Evolutionary conservation across 108 stramenopile genomes (phyloP).

Genomic region (Skeletonema grethae): DNA sequence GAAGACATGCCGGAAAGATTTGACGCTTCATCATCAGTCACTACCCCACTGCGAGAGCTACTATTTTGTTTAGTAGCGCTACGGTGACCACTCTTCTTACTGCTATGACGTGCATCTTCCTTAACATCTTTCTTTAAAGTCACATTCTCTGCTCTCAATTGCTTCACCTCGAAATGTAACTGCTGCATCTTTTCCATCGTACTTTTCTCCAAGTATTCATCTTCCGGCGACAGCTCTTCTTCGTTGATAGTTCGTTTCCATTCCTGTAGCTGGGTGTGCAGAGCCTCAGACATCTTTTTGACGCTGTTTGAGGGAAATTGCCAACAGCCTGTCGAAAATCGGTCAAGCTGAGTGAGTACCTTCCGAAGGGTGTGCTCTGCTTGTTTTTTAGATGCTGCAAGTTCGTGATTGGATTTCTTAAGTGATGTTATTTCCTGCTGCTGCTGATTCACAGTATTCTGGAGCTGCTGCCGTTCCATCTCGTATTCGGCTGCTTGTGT

Average conservation of each 20-base stretch:
- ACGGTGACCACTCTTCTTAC: not conserved
- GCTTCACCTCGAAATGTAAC: slow-evolving; percentile 34
- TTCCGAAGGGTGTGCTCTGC: not conserved
- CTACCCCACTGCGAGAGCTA: not conserved
- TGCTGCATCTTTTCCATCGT: slow-evolving; percentile 42
- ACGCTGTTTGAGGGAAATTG: slow-evolving; percentile 36
- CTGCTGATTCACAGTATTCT: not conserved
- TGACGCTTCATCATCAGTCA: not conserved
- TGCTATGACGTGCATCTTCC: not conserved
- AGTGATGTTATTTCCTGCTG: not conserved
- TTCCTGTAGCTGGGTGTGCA: slow-evolving; percentile 37
- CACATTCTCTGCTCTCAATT: slow-evolving; percentile 22
- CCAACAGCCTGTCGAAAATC: slow-evolving; percentile 36
- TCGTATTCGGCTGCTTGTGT: not conserved
- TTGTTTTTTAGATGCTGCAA: slow-evolving; percentile 10
- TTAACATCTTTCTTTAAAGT: slow-evolving; percentile 21
- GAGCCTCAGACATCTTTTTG: slow-evolving; percentile 48
- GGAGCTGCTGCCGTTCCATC: slow-evolving; percentile 1
- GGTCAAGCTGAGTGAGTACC: slow-evolving; percentile 22
- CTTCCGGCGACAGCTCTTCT: not conserved
- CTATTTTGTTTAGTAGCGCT: not conserved
- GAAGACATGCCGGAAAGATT: slow-evolving; percentile 2
- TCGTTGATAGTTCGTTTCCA: slow-evolving; percentile 25
- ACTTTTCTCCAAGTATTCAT: slow-evolving; percentile 9
- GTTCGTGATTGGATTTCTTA: slow-evolving; percentile 10